Conservation (phyloP, 768 basidiomycete species). For the Boletus subparvulus region DNA sequence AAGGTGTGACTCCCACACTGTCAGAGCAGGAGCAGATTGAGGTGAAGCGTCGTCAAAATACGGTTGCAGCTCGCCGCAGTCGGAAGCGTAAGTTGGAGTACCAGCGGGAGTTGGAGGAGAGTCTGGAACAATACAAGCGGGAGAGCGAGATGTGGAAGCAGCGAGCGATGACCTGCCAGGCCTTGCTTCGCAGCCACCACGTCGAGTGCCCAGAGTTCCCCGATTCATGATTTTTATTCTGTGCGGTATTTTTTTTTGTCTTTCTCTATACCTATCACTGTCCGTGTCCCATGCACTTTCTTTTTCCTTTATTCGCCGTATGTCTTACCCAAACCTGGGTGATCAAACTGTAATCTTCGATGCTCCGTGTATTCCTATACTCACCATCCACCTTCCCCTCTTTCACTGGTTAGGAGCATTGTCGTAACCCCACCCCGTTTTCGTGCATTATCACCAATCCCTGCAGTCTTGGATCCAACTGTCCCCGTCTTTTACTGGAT, state of each 20-base stretch:
- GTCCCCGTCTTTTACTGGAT: constrained; percentile 4
- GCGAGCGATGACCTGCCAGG: constrained; percentile 47
- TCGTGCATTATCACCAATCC: not conserved
- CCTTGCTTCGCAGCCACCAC: constrained; percentile 56
- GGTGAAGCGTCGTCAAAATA: constrained; percentile 80
- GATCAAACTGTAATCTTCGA: constrained; percentile 38
- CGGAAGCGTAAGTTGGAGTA: constrained; percentile 74
- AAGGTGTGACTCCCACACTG: constrained; percentile 37
- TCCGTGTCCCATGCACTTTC: not conserved
- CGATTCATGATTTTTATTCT: constrained; percentile 22
- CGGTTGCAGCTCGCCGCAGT: constrained; percentile 78
- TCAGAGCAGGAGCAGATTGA: constrained; percentile 69
- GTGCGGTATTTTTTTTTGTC: not conserved
- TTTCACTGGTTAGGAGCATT: constrained; percentile 52
- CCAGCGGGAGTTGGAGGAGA: constrained; percentile 61
- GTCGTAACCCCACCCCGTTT: constrained; percentile 44
- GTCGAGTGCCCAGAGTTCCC: constrained; percentile 54
- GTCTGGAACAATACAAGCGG: constrained; percentile 47
- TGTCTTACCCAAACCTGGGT: not conserved
- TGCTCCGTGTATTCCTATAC: constrained; percentile 40
- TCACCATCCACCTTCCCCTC: constrained; percentile 33
- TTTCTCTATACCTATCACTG: constrained; percentile 7
- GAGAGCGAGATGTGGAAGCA: constrained; percentile 67
- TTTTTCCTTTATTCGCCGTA: constrained; percentile 14
- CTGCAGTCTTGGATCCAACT: constrained; percentile 1